Conservation (phyloP, 1,139 yeast species). For the Yamadazyma kanchanaburiensis region DNA sequence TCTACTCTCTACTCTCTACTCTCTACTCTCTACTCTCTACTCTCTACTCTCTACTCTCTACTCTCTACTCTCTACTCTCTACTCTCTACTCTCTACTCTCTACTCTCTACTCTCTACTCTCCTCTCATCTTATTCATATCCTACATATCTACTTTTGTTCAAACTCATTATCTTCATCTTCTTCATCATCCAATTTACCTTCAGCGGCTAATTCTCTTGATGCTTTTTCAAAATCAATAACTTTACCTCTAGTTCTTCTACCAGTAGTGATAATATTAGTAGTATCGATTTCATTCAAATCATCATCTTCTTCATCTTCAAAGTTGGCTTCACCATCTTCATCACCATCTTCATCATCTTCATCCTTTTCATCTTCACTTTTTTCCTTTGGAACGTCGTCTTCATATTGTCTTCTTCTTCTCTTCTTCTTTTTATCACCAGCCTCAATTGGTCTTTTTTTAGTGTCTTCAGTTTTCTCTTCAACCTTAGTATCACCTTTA, state of each 20-base stretch:
- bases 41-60: not conserved
- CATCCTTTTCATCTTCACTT: constrained; percentile 55
- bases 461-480: not conserved
- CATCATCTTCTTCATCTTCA: constrained; percentile 75
- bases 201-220: constrained; percentile 66
- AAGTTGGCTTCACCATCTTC: constrained; percentile 48
- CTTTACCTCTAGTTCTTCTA: constrained; percentile 88
- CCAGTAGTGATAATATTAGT: constrained; percentile 81
- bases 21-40: too few species aligned
- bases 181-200: constrained; percentile 43
- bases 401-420: constrained; percentile 46
- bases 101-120: not conserved
- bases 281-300: constrained; percentile 77
- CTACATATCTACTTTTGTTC: constrained; percentile 10
- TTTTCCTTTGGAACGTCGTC: constrained; percentile 43
- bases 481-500: constrained; percentile 4
- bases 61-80: constrained; percentile 1
- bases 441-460: constrained; percentile 16
- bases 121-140: constrained; percentile 1
- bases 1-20: too few species aligned
- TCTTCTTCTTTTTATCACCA: constrained; percentile 34
- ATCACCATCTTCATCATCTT: constrained; percentile 45
- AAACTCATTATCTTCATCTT: constrained; percentile 42
- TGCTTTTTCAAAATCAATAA: constrained; percentile 84
- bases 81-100: not conserved